Conservation (phyloP, 139 green algal species). For the Yamagishiella unicocca region DNA sequence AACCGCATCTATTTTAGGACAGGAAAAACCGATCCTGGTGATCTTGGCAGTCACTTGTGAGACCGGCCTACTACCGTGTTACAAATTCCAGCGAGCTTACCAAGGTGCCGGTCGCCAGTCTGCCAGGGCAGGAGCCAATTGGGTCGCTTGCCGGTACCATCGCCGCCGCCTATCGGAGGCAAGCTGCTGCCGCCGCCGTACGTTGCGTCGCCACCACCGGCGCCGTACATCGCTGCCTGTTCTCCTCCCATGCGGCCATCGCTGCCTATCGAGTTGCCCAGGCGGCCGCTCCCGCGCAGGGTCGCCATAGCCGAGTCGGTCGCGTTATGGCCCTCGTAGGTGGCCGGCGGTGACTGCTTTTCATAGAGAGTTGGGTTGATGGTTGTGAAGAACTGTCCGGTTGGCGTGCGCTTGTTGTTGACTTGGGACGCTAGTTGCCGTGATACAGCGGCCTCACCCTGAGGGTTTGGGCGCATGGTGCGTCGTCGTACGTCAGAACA, state of each 20-base stretch:
- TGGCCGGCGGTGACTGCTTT: constrained; percentile 6
- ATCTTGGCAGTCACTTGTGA: too few species aligned
- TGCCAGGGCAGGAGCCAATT: constrained; percentile 47
- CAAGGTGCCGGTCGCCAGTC: constrained; percentile 37
- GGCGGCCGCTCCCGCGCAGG: not conserved
- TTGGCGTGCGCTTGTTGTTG: constrained; percentile 34
- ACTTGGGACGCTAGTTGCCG: constrained; percentile 29
- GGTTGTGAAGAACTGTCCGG: constrained; percentile 23
- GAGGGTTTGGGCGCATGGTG: not conserved
- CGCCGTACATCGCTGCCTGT: not conserved
- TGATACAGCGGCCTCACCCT: constrained; percentile 20
- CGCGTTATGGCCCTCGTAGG: not conserved
- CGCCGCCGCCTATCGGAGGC: not conserved
- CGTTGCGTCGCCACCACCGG: not conserved
- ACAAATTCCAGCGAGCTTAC: too few species aligned
- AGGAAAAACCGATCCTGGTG: too few species aligned
- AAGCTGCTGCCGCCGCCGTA: not conserved
- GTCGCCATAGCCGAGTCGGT: not conserved
- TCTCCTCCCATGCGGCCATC: not conserved
- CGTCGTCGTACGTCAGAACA: too few species aligned
- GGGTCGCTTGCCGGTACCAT: not conserved
- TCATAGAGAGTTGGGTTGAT: constrained; percentile 35
- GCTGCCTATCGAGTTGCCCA: not conserved
- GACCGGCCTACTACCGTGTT: too few species aligned
- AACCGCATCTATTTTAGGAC: too few species aligned